These are phyloP conservation scores for Rhodomyrtus psidioides DNA, from an alignment of 441 rosid species.

Conservation along the genomic window DNA sequence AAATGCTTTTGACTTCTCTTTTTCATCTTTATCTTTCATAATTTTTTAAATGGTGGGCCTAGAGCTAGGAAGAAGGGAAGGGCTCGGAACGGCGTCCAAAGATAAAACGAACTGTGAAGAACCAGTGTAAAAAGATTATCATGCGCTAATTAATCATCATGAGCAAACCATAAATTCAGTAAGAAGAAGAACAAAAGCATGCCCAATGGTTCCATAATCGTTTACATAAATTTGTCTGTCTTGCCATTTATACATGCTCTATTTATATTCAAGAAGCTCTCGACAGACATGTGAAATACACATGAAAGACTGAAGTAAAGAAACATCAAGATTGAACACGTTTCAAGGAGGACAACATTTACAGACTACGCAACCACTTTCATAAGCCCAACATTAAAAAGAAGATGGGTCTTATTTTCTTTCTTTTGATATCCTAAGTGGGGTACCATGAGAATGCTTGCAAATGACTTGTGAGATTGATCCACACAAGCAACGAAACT, in stretches of 20 bases:
- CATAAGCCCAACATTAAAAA: not conserved
- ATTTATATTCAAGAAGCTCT: not conserved
- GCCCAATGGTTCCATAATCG: not conserved
- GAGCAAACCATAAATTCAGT: not conserved
- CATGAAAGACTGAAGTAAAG: not conserved
- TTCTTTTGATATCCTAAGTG: not conserved
- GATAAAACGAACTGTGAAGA: not conserved
- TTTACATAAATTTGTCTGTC: not conserved
- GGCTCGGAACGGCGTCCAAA: not conserved
- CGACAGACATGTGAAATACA: not conserved
- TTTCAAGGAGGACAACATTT: not conserved
- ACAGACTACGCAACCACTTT: not conserved
- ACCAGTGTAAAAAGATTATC: not conserved
- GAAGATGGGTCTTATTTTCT: not conserved
- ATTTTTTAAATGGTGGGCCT: too few species aligned
- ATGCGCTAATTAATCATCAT: not conserved
- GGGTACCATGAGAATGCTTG: not conserved
- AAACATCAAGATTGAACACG: not conserved
- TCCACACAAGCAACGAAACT: not conserved
- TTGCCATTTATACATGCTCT: not conserved
- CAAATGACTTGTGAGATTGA: not conserved
- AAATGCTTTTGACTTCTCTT: too few species aligned
- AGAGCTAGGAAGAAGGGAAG: not conserved
- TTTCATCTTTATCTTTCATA: too few species aligned
- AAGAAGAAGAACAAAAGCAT: not conserved